phyloP scores from a whole-genome alignment of 257 asterid genomes.

The Solanum etuberosum region DNA sequence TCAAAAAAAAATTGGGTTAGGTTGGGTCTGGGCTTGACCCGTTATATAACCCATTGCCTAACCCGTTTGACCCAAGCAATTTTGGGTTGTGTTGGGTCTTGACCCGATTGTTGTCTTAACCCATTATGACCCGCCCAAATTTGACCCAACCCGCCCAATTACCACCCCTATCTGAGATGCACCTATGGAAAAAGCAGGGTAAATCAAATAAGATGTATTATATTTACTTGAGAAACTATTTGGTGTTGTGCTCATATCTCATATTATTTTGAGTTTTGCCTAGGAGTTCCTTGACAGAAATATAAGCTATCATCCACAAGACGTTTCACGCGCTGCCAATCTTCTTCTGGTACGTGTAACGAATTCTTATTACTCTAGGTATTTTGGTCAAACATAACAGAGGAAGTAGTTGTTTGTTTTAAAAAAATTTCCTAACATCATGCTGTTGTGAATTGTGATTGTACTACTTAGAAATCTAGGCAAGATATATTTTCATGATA shows the following conservation, averaged over 20 bases:
- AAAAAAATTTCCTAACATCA: neutral
- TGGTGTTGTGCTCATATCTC: neutral
- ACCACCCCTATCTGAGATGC: neutral
- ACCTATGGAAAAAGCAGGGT: neutral
- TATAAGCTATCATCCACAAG: constrained; percentile 83
- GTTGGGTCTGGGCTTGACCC: neutral
- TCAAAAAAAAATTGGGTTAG: neutral
- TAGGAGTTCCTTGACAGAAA: constrained; percentile 49
- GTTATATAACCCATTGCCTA: neutral
- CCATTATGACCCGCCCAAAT: neutral
- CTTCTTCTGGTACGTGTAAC: constrained; percentile 72
- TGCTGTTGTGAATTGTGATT: neutral
- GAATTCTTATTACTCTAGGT: neutral
- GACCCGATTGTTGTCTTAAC: neutral
- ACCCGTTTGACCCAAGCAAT: neutral
- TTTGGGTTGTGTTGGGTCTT: neutral
- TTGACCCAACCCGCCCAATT: neutral
- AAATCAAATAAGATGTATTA: neutral
- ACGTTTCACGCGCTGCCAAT: constrained; percentile 74
- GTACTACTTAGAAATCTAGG: neutral
- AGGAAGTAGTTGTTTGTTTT: neutral
- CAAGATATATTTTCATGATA: neutral
- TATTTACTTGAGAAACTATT: neutral
- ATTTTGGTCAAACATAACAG: neutral
- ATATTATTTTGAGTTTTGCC: neutral